A percentile compares a stretch with the other conserved stretches of the same genome.
Conservation (phyloP, 768 basidiomycete genomes). For the Podaxis carcinomalis region DNA sequence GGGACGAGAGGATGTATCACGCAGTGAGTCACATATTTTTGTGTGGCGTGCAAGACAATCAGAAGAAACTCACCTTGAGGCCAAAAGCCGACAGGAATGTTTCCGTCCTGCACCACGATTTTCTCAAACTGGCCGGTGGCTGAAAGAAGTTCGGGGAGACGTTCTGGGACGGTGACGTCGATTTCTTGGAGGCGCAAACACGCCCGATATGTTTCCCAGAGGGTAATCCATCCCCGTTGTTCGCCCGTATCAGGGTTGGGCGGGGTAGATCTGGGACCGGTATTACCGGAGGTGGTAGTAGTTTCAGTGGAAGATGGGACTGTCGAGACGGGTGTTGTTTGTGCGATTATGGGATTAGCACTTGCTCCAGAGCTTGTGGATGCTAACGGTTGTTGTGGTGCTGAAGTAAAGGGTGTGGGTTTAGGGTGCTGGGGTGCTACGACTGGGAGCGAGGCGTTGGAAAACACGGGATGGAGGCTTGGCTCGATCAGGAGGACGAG, state of each 20-base stretch:
- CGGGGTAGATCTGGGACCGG: not conserved
- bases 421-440: constrained; percentile 16
- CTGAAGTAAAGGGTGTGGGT: not conserved
- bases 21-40: not conserved
- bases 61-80: constrained; percentile 42
- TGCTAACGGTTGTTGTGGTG: not conserved
- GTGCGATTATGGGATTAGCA: constrained; percentile 23
- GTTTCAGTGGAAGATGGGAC: not conserved
- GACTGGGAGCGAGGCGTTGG: constrained; percentile 14
- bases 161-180: constrained; percentile 54
- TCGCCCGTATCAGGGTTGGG: not conserved
- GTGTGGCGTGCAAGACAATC: not conserved
- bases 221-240: constrained; percentile 48
- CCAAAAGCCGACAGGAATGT: constrained; percentile 69
- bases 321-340: not conserved
- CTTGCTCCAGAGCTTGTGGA: constrained; percentile 17
- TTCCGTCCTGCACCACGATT: constrained; percentile 49
- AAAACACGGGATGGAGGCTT: constrained; percentile 43
- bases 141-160: constrained; percentile 46
- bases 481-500: constrained; percentile 62
- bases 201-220: constrained; percentile 59
- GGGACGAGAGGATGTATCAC: not conserved
- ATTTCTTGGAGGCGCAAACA: constrained; percentile 49
- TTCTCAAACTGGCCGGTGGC: constrained; percentile 51
- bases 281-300: not conserved